Evolutionary conservation across 139 green algal species (phyloP).

Genomic region (Chlamydomonas schloesseri): DNA sequence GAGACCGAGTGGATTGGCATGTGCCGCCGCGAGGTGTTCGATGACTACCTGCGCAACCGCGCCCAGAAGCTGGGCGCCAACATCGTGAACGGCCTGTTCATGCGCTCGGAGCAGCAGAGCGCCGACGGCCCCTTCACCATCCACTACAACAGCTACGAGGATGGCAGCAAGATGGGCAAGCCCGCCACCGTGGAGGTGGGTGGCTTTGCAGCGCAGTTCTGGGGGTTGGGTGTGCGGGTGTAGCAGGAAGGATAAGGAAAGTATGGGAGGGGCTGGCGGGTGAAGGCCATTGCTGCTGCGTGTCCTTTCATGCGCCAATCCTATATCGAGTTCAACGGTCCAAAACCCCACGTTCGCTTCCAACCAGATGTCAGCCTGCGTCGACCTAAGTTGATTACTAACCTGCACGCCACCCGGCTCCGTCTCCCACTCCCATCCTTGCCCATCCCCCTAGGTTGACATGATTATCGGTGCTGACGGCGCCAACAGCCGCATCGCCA

Average conservation of each 20-base stretch:
- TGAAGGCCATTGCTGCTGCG: no score
- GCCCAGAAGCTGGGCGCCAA: conserved; percentile 88
- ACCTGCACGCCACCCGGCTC: no score
- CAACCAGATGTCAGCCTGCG: no score
- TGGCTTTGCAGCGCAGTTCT: neutral
- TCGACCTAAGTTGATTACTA: no score
- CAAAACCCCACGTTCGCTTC: no score
- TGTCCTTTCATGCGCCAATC: no score
- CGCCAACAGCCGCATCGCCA: conserved; percentile 98
- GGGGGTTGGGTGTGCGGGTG: neutral
- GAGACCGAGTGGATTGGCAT: conserved; percentile 99
- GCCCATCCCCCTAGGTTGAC: conserved; percentile 81
- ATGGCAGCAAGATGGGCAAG: conserved; percentile 88
- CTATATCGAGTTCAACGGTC: no score
- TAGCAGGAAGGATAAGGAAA: no score
- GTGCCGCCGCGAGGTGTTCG: conserved; percentile 95
- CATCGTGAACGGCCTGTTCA: conserved; percentile 97
- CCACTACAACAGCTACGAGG: conserved; percentile 95
- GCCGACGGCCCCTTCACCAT: conserved; percentile 88
- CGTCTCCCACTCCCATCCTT: no score
- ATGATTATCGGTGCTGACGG: conserved; percentile 97
- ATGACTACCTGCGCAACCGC: conserved; percentile 96
- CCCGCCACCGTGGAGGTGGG: conserved; percentile 81
- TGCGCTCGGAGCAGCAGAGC: conserved; percentile 82
- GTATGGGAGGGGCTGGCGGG: no score